Conservation (phyloP, 805 yeast genomes). For the Saturnispora zaruensis region DNA sequence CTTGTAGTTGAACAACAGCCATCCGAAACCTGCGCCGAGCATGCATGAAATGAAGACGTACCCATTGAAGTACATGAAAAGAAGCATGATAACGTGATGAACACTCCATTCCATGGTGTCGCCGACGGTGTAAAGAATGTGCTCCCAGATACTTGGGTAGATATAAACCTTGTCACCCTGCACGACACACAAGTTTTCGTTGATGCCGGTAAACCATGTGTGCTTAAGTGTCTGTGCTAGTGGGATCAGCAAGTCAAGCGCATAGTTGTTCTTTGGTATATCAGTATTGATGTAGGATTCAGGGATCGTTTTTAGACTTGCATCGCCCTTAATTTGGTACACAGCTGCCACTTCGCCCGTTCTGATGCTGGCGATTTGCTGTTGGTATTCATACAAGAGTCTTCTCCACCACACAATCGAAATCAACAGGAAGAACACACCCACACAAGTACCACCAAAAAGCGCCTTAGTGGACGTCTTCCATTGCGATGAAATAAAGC, state of each 20-base stretch:
- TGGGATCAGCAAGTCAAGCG: conserved; percentile 10
- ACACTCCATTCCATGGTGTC: conserved; percentile 19
- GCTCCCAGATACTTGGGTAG: conserved; percentile 16
- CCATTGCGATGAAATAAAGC: conserved; percentile 15
- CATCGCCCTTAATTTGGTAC: neutral
- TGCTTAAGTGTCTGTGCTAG: conserved; percentile 11
- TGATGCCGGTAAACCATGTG: conserved; percentile 14
- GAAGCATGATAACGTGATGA: conserved; percentile 16
- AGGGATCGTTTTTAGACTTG: neutral
- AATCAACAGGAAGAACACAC: conserved; percentile 12
- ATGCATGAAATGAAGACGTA: conserved; percentile 17
- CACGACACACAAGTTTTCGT: conserved; percentile 11
- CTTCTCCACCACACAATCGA: conserved; percentile 17
- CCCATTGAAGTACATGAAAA: conserved; percentile 19
- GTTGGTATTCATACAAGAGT: conserved; percentile 11
- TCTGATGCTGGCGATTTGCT: conserved; percentile 8
- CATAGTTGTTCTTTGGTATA: neutral
- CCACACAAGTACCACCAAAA: conserved; percentile 19
- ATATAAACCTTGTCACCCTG: conserved; percentile 12
- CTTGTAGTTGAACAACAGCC: conserved; percentile 12
- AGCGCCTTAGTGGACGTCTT: conserved; percentile 13
- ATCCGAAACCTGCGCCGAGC: conserved; percentile 18
- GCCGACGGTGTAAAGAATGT: conserved; percentile 9
- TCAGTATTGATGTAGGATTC: neutral
- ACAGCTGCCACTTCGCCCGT: conserved; percentile 7